These are phyloP conservation scores for Thinopyrum obtusiflorum DNA, from an alignment of 202 grass and related monocot species.

Conservation along the genomic window DNA sequence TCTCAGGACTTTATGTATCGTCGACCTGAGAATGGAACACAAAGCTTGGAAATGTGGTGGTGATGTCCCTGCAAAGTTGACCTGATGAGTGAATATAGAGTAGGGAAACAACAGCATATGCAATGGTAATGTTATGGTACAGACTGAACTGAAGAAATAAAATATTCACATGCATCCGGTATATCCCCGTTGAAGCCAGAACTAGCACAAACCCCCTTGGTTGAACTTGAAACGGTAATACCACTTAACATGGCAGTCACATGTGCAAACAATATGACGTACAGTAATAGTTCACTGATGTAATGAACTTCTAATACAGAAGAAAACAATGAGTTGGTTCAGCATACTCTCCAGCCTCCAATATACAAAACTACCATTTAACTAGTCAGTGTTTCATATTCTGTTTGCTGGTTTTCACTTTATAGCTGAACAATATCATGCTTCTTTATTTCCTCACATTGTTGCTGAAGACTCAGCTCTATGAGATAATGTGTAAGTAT, in stretches of 20 bases:
- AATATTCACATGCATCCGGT: neutral
- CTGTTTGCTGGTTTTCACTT: neutral
- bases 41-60: conserved; percentile 85
- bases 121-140: neutral
- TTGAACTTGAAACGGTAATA: neutral
- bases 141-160: neutral
- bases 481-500: neutral
- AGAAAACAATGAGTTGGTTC: neutral
- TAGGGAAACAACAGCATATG: neutral
- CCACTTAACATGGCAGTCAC: neutral
- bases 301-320: neutral
- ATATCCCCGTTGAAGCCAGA: neutral
- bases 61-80: conserved; percentile 63
- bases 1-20: neutral
- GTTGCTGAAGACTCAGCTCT: neutral
- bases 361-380: neutral
- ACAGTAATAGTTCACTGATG: neutral
- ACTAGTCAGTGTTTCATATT: neutral
- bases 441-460: neutral
- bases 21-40: conserved; percentile 86
- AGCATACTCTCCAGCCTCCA: neutral
- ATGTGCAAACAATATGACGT: neutral
- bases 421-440: neutral
- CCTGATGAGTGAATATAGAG: conserved; percentile 23
- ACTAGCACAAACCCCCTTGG: neutral